Evolutionary conservation across 352 stramenopile species (phyloP).

Genomic region (Salisapilia sapeloensis): DNA sequence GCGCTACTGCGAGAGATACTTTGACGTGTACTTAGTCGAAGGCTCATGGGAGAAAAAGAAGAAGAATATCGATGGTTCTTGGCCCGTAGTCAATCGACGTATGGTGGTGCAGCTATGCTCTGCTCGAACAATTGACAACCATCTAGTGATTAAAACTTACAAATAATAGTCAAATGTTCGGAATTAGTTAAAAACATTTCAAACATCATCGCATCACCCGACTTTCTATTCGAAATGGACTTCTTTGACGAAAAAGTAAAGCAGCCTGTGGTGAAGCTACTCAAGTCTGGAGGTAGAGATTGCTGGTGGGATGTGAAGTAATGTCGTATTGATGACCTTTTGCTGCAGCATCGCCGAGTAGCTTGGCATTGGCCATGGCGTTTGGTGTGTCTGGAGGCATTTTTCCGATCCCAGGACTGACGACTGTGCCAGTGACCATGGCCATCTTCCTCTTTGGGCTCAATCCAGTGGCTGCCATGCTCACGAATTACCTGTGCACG

Average conservation of each 20-base stretch:
- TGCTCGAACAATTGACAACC: too few relatives aligned
- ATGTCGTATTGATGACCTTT: background rate
- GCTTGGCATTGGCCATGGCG: conserved; percentile 59
- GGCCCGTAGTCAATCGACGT: too few relatives aligned
- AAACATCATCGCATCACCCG: too few relatives aligned
- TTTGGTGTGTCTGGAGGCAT: conserved; percentile 61
- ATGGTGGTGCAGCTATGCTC: too few relatives aligned
- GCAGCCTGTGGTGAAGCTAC: conserved; percentile 40
- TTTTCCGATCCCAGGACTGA: conserved; percentile 64
- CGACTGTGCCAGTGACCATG: conserved; percentile 51
- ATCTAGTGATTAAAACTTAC: too few relatives aligned
- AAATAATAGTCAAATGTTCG: too few relatives aligned
- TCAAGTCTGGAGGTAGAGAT: conserved; percentile 44
- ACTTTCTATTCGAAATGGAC: too few relatives aligned
- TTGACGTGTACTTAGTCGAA: too few relatives aligned
- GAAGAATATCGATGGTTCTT: too few relatives aligned
- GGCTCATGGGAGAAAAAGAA: too few relatives aligned
- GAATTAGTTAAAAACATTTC: too few relatives aligned
- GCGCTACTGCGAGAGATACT: too few relatives aligned
- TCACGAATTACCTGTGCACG: conserved; percentile 68
- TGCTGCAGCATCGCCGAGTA: conserved; percentile 33
- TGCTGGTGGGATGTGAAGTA: background rate
- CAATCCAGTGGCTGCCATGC: conserved; percentile 65
- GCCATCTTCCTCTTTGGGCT: conserved; percentile 67
- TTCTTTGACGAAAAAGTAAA: conserved; percentile 67